Evolutionary conservation across 1,139 yeast genomes (phyloP), one percentile per base, ranked within the genome.

Genomic region (Pichia sp.): DNA sequence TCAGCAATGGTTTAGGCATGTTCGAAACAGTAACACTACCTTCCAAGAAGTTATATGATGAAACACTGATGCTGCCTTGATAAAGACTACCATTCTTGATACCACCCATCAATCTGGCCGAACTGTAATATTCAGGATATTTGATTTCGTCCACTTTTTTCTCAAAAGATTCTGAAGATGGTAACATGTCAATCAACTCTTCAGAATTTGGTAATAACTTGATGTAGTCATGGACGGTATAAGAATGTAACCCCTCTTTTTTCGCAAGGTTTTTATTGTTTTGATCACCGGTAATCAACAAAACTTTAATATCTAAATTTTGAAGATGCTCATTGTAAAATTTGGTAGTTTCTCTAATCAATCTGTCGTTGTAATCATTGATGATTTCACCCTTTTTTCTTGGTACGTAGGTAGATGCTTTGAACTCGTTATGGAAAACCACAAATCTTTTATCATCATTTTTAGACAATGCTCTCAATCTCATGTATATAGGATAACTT

Each of bases 371-470:
- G 60, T 94, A 75, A 62, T 92, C 97, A 60, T 92, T 90, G 52
- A 88, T 84, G 11, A 81, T 60, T 62, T 92, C 98, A 42, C 77
- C 76, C 43, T 67, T 73, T 50, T 63, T 68, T 57, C 97, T 77
- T 27, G 69, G 69, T 4, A 81, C 71, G 61, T 72, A 85, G 0
- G 97, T 87, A 10, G 73, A 77, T 52, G 79, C 78, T 54, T 77
- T 77, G 62, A 88, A 94, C 62, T 92, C 98, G 64, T 94, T 94
- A 64, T 94, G 97, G 64, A 85, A 92, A 3, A 92, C 95, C 39
- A 85, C 77, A 59, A 90, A 87, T 51, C 97, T 71, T 63, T 92
- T 94, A 40, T 79, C 86, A 47, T 84, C 90, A 43, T 81, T 80
- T 56, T 79, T 81, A 26, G 87, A 81, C 39, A 94, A 68, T 4